Percentiles rank a stretch among this genome's conserved stretches.
These are phyloP conservation scores for Stellera chamaejasme DNA, from an alignment of 345 rosid genomes.

Conservation along the genomic window DNA sequence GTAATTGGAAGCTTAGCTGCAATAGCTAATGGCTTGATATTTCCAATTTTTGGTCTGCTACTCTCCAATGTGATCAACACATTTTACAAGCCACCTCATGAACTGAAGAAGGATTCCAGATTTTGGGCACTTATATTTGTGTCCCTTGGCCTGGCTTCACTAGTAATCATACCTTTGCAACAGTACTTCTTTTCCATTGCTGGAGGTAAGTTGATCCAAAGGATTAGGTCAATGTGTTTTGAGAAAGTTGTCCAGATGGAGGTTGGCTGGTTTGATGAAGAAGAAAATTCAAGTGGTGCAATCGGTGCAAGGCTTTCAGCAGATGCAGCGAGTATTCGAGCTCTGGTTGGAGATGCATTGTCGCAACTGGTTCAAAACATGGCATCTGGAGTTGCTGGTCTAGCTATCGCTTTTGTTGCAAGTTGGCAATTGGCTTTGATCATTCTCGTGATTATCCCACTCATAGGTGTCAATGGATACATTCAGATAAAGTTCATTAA, in stretches of 20 bases:
- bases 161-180: slow-evolving; percentile 37
- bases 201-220: slow-evolving; percentile 47
- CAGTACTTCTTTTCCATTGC: slow-evolving; percentile 57
- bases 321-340: slow-evolving; percentile 61
- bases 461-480: slow-evolving; percentile 46
- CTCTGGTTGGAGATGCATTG: slow-evolving; percentile 65
- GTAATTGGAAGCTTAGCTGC: slow-evolving; percentile 52
- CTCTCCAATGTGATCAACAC: slow-evolving; percentile 48
- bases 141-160: slow-evolving; percentile 37
- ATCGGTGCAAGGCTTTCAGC: slow-evolving; percentile 72
- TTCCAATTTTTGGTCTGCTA: slow-evolving; percentile 59
- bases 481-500: slow-evolving; percentile 47
- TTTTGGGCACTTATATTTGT: slow-evolving; percentile 64
- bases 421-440: slow-evolving; percentile 52
- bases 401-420: slow-evolving; percentile 61
- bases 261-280: slow-evolving; percentile 75
- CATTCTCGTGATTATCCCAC: slow-evolving; percentile 49
- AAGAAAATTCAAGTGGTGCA: slow-evolving; percentile 60
- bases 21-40: slow-evolving; percentile 31
- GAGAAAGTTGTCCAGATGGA: slow-evolving; percentile 71
- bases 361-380: slow-evolving; percentile 43
- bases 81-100: slow-evolving; percentile 43
- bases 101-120: slow-evolving; percentile 35
- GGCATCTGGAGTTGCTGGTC: slow-evolving; percentile 44
- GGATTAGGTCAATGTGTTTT: slow-evolving; percentile 60